These are phyloP conservation scores for Cynanchum wilfordii DNA, from an alignment of 257 asterid species.

Conservation along the genomic window DNA sequence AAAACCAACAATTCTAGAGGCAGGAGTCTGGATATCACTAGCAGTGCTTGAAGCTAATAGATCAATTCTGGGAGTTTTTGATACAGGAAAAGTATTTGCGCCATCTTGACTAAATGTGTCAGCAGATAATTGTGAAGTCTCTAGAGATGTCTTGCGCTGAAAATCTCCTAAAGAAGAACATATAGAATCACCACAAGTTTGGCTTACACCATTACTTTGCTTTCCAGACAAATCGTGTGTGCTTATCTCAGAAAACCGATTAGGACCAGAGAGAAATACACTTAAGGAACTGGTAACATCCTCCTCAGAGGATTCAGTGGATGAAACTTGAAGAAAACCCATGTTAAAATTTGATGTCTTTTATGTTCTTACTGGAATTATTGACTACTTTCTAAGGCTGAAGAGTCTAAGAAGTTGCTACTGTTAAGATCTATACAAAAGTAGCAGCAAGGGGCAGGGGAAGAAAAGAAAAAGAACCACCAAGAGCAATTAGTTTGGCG, in stretches of 20 bases:
- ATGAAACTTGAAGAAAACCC: constrained; percentile 67
- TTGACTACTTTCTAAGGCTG: background rate
- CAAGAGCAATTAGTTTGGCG: background rate
- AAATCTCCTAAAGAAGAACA: constrained; percentile 41
- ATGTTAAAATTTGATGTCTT: constrained; percentile 19
- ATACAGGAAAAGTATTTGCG: constrained; percentile 24
- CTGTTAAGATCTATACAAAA: background rate
- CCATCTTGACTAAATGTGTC: constrained; percentile 19
- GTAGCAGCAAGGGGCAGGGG: background rate
- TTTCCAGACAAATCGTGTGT: constrained; percentile 28
- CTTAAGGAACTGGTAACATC: constrained; percentile 27
- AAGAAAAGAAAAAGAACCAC: background rate
- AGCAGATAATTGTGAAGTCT: constrained; percentile 27
- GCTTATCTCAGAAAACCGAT: constrained; percentile 26
- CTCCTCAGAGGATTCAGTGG: constrained; percentile 43
- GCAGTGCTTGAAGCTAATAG: constrained; percentile 26
- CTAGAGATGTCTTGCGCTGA: constrained; percentile 30
- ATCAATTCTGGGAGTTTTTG: constrained; percentile 16
- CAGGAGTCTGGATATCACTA: constrained; percentile 36
- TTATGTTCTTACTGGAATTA: background rate
- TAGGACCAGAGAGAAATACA: constrained; percentile 25
- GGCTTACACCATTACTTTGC: constrained; percentile 25
- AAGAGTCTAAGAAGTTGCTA: background rate
- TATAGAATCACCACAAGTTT: constrained; percentile 26
- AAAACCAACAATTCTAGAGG: constrained; percentile 63